A percentile compares a stretch with the other conserved stretches of the same genome.
phyloP scores from a whole-genome alignment of 805 yeast genomes.

The Wickerhamomyces alni region DNA sequence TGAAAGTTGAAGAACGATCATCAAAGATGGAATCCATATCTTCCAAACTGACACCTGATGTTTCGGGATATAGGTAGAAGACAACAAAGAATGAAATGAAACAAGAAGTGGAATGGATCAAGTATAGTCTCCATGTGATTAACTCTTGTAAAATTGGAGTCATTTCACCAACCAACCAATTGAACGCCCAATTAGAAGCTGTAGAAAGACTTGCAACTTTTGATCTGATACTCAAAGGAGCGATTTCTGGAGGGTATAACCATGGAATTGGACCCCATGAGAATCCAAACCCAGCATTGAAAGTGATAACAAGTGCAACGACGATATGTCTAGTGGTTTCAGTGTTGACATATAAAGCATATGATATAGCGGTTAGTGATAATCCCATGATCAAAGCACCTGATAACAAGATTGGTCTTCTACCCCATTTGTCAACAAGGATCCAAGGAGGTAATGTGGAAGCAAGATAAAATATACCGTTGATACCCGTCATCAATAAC shows the following conservation, averaged over 20 bases:
- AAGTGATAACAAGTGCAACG: constrained; percentile 69
- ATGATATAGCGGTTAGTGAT: constrained; percentile 59
- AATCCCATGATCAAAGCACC: constrained; percentile 81
- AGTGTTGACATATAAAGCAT: constrained; percentile 45
- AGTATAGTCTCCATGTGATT: constrained; percentile 74
- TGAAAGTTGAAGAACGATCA: constrained; percentile 40
- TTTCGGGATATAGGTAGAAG: constrained; percentile 74
- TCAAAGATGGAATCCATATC: constrained; percentile 92
- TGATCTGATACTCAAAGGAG: constrained; percentile 79
- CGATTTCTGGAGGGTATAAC: constrained; percentile 80
- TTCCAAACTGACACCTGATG: constrained; percentile 81
- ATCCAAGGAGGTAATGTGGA: constrained; percentile 90
- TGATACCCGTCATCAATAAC: constrained; percentile 84
- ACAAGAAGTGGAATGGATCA: constrained; percentile 79
- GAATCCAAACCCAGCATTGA: constrained; percentile 80
- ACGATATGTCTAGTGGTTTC: constrained; percentile 61
- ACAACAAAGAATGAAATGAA: constrained; percentile 68
- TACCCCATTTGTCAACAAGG: constrained; percentile 85
- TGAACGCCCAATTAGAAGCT: constrained; percentile 90
- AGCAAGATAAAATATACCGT: constrained; percentile 50
- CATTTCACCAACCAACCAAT: constrained; percentile 87
- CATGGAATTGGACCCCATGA: constrained; percentile 96
- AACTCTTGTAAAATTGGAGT: constrained; percentile 78
- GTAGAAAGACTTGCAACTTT: constrained; percentile 89
- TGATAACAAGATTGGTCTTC: constrained; percentile 73